Evolutionary conservation across 352 stramenopile species (phyloP), one percentile per base, ranked within the genome.

Genomic region (Pythium volutum): DNA sequence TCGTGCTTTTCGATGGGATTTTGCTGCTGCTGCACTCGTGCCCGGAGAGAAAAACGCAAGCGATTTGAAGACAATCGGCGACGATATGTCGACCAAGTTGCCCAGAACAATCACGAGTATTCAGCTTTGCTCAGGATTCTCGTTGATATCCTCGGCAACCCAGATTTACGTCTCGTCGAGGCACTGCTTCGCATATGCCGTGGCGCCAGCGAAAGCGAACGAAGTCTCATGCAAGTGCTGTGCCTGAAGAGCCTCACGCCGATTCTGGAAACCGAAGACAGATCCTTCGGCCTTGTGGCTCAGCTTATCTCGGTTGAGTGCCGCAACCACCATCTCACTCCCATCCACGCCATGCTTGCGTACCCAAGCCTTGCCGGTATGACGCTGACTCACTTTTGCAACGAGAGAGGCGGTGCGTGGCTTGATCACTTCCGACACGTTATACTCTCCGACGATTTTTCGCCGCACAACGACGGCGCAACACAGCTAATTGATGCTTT

Each of bases 51-150:
- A n/a, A 71, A 70, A 18, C 64, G 78, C 12, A 48, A 55, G 12
- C 53, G 72, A 3, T 78, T 88, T 47, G 76, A 86, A 27, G 47
- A 73, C 20, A 51, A 75, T 12, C 77, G 65, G 5, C 62, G 41
- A 11, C 43, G 55, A 2, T 81, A 88, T 54, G 50, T 76, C 18
- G 53, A 73, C 4, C 71, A 87, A 62, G 73, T 89, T 2, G 76
- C 75, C 1, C 84, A 90, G 57, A 90, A 89, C 49, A 75, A 93
- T 45, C 59, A 74, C 31, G 84, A 93, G 36, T 93, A 93, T 55
- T 88, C 84, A 4, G n/a, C 74, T 15, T 34, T 93, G 20, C 61
- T 91, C 4, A 66, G 79, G 50, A 67, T 71, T 38, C 51, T 91
- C 3, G 67, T 67, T 0, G 56, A 86, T 56, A 38, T 85, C 23